phyloP scores from a whole-genome alignment of 1,284 basidiomycete genomes.

The Ustilago cynodontis region DNA sequence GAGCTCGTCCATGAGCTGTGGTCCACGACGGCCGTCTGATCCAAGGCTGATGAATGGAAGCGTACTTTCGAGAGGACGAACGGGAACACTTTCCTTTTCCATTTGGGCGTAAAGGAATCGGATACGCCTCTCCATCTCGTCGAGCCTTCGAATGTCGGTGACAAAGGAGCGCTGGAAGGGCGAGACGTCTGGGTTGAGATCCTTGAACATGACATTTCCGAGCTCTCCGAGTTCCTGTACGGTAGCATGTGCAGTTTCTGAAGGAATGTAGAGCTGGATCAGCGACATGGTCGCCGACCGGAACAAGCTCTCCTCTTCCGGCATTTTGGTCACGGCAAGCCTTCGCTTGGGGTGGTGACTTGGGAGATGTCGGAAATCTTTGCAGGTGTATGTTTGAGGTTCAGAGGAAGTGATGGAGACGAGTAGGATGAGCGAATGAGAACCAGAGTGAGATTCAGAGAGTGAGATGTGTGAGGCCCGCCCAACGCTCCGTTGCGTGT shows the following conservation, averaged over 20 bases:
- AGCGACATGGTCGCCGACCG: slow-evolving; percentile 81
- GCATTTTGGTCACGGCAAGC: slow-evolving; percentile 32
- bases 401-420: slow-evolving; percentile 2
- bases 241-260: slow-evolving; percentile 96
- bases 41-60: slow-evolving; percentile 63
- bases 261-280: slow-evolving; percentile 96
- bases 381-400: not conserved
- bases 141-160: slow-evolving; percentile 90
- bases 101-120: slow-evolving; percentile 91
- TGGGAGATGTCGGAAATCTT: not conserved
- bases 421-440: not conserved
- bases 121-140: slow-evolving; percentile 94
- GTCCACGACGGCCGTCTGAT: slow-evolving; percentile 76
- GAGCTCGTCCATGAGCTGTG: slow-evolving; percentile 93
- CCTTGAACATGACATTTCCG: slow-evolving; percentile 96
- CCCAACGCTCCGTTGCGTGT: slow-evolving; percentile 8
- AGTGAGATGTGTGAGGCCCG: slow-evolving; percentile 11
- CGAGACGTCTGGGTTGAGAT: slow-evolving; percentile 93
- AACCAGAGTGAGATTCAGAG: too few relatives aligned
- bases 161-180: slow-evolving; percentile 99
- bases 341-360: not conserved
- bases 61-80: slow-evolving; percentile 72
- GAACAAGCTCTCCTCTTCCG: slow-evolving; percentile 66
- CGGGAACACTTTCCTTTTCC: slow-evolving; percentile 81
- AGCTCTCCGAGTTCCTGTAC: slow-evolving; percentile 95